Percentiles rank a stretch among this genome's conserved stretches.
phyloP scores from a whole-genome alignment of 1,284 basidiomycete genomes.

The Neotropicomus parvogracilis region DNA sequence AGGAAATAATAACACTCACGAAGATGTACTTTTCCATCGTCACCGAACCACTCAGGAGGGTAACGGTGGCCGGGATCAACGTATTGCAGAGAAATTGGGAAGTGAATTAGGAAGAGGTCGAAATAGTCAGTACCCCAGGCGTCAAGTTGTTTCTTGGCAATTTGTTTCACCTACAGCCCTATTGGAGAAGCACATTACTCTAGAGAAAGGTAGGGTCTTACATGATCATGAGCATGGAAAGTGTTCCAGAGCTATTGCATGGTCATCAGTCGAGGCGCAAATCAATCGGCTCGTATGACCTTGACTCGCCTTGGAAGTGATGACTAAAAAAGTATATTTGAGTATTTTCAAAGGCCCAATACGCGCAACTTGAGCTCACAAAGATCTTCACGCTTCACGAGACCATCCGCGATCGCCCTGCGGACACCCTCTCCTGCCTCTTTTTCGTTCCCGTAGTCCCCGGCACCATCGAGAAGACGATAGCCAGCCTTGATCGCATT shows the following conservation, averaged over 20 bases:
- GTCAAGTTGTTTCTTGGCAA: conserved; percentile 59
- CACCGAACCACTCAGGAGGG: conserved; percentile 75
- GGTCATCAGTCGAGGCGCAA: conserved; percentile 2
- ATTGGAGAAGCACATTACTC: conserved; percentile 2
- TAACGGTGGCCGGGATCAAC: conserved; percentile 73
- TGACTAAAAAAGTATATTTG: conserved; percentile 41
- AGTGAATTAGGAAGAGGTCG: conserved; percentile 75
- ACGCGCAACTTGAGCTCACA: conserved; percentile 47
- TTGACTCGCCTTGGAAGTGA: conserved; percentile 58
- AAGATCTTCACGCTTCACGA: conserved; percentile 73
- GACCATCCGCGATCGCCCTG: conserved; percentile 70
- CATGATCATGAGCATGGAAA: conserved; percentile 69
- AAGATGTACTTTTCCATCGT: conserved; percentile 59
- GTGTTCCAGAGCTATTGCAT: conserved; percentile 72
- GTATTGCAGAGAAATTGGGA: conserved; percentile 74
- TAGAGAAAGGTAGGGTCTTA: conserved; percentile 30
- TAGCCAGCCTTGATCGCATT: conserved; percentile 71
- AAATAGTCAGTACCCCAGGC: conserved; percentile 81
- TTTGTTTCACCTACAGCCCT: conserved; percentile 44
- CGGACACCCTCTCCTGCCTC: conserved; percentile 75
- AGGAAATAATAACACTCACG: conserved; percentile 37
- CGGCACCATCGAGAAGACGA: conserved; percentile 79
- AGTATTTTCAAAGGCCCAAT: neutral
- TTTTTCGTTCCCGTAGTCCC: conserved; percentile 84
- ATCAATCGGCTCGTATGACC: neutral